Percentiles rank a stretch among this genome's conserved stretches.
Conservation (phyloP, 2,329 filamentous ascomycete species). For the Aureobasidium musti region DNA sequence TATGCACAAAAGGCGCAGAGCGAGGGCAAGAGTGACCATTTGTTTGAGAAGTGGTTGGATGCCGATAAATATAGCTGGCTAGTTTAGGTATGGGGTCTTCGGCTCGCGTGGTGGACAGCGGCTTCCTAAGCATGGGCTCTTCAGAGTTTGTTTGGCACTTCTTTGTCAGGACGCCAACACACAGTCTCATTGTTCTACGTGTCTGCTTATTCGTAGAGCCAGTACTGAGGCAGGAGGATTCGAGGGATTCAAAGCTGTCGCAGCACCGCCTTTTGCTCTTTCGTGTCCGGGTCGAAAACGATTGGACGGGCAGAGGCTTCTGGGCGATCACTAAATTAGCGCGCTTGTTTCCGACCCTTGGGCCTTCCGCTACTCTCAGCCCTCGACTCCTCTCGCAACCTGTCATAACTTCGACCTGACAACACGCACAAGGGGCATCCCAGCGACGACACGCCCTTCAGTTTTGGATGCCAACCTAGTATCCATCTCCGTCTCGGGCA, state of each 20-base stretch:
- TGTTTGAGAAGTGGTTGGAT: not conserved
- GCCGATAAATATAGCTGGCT: constrained; percentile 1
- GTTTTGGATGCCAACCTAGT: constrained; percentile 13
- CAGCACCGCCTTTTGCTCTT: not conserved
- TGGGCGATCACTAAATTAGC: constrained; percentile 11
- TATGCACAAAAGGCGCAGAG: not conserved
- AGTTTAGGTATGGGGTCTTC: not conserved
- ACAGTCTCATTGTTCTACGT: not conserved
- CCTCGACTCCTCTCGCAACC: not conserved
- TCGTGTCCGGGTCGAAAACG: not conserved
- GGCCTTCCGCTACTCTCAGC: not conserved
- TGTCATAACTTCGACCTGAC: not conserved
- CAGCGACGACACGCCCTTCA: not conserved
- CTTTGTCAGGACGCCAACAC: not conserved
- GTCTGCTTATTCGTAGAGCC: not conserved
- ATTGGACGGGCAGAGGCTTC: constrained; percentile 7
- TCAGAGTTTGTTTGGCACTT: constrained; percentile 18
- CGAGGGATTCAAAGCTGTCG: too few relatives aligned
- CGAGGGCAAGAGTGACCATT: not conserved
- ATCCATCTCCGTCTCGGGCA: not conserved
- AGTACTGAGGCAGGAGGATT: not conserved
- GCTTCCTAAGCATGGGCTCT: constrained; percentile 4
- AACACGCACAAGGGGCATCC: not conserved
- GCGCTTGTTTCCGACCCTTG: constrained; percentile 11
- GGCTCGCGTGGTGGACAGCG: constrained; percentile 12